phyloP scores from a whole-genome alignment of 371 early-diverging fungal genomes.

The Circinella umbellata region DNA sequence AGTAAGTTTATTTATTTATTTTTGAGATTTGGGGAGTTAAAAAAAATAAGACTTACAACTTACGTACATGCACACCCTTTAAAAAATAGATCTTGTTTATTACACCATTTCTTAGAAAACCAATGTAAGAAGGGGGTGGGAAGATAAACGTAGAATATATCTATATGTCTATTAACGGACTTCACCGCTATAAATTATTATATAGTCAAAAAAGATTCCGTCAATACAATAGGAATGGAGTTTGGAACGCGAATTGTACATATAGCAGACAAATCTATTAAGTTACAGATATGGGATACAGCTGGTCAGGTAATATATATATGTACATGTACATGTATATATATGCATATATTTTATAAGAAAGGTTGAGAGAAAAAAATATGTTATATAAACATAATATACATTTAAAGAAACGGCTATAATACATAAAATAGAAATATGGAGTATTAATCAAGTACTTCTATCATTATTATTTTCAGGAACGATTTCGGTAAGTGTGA shows the following conservation, averaged over 20 bases:
- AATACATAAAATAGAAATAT: no score
- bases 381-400: no score
- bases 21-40: background rate
- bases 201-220: slow-evolving; percentile 63
- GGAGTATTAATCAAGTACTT: background rate
- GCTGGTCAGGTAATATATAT: slow-evolving; percentile 71
- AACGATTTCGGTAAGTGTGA: slow-evolving; percentile 68
- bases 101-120: slow-evolving; percentile 70
- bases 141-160: no score
- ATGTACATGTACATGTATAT: background rate
- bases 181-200: no score
- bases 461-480: slow-evolving; percentile 35
- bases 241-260: slow-evolving; percentile 70
- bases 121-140: slow-evolving; percentile 46
- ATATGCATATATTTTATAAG: background rate
- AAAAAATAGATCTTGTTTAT: slow-evolving; percentile 59
- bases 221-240: slow-evolving; percentile 75
- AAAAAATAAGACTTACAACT: background rate
- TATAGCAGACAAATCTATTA: slow-evolving; percentile 69
- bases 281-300: slow-evolving; percentile 88
- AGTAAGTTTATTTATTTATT: slow-evolving; percentile 41
- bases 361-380: no score
- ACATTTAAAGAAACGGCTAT: no score
- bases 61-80: slow-evolving; percentile 5
- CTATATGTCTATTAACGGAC: no score